Conservation (phyloP, 1,139 yeast genomes). For the Hanseniaspora sp. region DNA sequence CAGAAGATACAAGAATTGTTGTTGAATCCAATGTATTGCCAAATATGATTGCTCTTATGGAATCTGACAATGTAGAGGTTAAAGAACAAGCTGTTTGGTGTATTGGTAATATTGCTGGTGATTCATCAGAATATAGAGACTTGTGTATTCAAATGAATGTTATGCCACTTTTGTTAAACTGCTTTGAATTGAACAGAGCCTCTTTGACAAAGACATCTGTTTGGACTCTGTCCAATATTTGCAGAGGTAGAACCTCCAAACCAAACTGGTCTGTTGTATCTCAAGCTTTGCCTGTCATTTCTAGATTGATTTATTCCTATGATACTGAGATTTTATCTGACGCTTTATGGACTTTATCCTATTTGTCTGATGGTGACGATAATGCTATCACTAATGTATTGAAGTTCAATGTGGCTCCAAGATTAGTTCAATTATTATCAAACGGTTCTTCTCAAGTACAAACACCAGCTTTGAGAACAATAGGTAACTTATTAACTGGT, state of each 20-base stretch:
- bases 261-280: constrained; percentile 89
- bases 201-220: constrained; percentile 90
- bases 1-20: constrained; percentile 80
- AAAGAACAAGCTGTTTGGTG: constrained; percentile 99
- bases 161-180: constrained; percentile 71
- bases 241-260: constrained; percentile 93
- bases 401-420: constrained; percentile 89
- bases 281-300: constrained; percentile 80
- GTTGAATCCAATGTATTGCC: constrained; percentile 94
- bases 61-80: constrained; percentile 76
- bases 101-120: constrained; percentile 97
- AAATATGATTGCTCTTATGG: constrained; percentile 67
- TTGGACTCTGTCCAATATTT: constrained; percentile 92
- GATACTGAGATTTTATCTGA: constrained; percentile 91
- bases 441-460: constrained; percentile 81
- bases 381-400: constrained; percentile 94
- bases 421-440: constrained; percentile 78
- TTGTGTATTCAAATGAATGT: constrained; percentile 76
- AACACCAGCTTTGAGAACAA: constrained; percentile 94
- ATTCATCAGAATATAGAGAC: constrained; percentile 80
- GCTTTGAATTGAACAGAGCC: constrained; percentile 74
- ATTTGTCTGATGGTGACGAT: constrained; percentile 81
- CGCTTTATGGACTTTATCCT: constrained; percentile 98
- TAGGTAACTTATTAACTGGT: constrained; percentile 96
- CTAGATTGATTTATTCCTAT: constrained; percentile 77